Conservation (phyloP, 2,329 filamentous ascomycete genomes). For the Cordyceps fumosorosea region DNA sequence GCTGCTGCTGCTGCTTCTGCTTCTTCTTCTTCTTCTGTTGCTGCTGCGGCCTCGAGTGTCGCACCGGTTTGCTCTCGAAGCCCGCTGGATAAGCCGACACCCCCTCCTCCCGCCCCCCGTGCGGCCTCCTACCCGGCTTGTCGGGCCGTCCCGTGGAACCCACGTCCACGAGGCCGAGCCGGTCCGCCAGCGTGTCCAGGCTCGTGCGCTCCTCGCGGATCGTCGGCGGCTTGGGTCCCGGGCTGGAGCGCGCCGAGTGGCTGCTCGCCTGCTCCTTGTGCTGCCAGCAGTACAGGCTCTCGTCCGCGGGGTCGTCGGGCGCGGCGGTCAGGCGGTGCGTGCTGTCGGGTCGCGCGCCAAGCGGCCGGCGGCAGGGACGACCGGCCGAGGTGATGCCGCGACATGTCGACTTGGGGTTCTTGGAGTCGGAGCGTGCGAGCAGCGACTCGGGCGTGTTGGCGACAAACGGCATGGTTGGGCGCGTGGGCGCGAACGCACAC, state of each 20-base stretch:
- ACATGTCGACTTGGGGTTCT: constrained; percentile 77
- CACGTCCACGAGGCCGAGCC: constrained; percentile 68
- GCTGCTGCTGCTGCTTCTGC: constrained; percentile 17
- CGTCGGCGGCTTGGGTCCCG: constrained; percentile 41
- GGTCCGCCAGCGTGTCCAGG: constrained; percentile 78
- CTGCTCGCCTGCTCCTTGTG: constrained; percentile 77
- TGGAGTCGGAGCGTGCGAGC: constrained; percentile 74
- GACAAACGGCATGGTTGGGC: constrained; percentile 33
- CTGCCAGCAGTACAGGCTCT: constrained; percentile 83
- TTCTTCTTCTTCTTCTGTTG: constrained; percentile 17
- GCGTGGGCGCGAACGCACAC: neutral
- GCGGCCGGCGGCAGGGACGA: constrained; percentile 70
- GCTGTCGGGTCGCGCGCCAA: constrained; percentile 32
- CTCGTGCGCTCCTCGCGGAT: constrained; percentile 64
- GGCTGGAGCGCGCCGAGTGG: constrained; percentile 38
- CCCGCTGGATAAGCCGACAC: neutral
- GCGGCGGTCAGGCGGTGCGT: constrained; percentile 3
- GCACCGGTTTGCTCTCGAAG: neutral
- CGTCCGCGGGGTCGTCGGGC: constrained; percentile 42
- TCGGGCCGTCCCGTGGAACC: constrained; percentile 22
- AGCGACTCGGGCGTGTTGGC: constrained; percentile 70
- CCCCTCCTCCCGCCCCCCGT: neutral
- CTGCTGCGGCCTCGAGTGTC: constrained; percentile 16
- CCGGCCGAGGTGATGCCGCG: constrained; percentile 78
- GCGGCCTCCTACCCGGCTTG: neutral